Evolutionary conservation across 176 grass and related monocot species (phyloP).

Genomic region (Oryza australiensis): DNA sequence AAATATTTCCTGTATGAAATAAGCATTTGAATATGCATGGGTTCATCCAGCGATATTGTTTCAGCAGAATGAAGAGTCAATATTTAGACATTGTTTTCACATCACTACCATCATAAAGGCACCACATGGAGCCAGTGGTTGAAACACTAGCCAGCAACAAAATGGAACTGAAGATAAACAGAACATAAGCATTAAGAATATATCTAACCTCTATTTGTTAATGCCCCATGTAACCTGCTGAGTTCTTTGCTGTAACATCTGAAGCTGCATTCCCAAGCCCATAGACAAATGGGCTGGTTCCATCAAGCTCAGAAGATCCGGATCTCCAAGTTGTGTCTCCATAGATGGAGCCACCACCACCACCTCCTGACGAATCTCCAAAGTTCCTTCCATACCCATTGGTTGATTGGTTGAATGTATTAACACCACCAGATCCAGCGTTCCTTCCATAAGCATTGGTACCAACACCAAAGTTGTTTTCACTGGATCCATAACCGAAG

Average conservation of each 20-base stretch:
- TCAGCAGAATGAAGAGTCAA: not conserved
- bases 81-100: slow-evolving; percentile 22
- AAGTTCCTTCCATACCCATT: slow-evolving; percentile 71
- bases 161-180: slow-evolving; percentile 10
- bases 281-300: slow-evolving; percentile 72
- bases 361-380: slow-evolving; percentile 56
- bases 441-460: slow-evolving; percentile 65
- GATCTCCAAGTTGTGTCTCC: slow-evolving; percentile 74
- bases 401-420: slow-evolving; percentile 59
- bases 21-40: not conserved
- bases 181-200: slow-evolving; percentile 13
- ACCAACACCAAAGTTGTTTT: slow-evolving; percentile 60
- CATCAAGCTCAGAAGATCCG: slow-evolving; percentile 72
- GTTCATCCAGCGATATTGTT: not conserved
- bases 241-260: slow-evolving; percentile 61
- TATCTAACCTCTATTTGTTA: slow-evolving; percentile 76
- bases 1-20: not conserved
- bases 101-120: not conserved
- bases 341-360: slow-evolving; percentile 61
- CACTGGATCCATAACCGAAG: slow-evolving; percentile 59
- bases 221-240: slow-evolving; percentile 65
- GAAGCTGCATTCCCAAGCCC: slow-evolving; percentile 58
- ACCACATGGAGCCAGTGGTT: slow-evolving; percentile 4
- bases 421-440: slow-evolving; percentile 50
- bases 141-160: not conserved